These are phyloP conservation scores for Peronosclerospora sorghi DNA, from an alignment of 352 stramenopile species.

Conservation along the genomic window DNA sequence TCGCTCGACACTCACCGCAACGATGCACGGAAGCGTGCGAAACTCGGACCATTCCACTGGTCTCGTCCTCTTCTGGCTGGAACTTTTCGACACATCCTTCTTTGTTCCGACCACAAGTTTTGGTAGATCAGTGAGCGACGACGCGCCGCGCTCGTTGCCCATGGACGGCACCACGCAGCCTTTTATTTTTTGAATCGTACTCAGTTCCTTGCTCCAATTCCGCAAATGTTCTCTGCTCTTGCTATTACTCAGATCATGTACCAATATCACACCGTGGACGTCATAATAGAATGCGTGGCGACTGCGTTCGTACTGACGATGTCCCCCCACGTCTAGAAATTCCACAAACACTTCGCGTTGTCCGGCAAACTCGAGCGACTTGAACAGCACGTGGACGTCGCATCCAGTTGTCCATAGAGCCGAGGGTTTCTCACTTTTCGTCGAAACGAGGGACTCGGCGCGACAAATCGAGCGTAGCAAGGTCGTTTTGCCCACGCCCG, in stretches of 20 bases:
- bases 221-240: slow-evolving; percentile 65
- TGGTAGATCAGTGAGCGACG: slow-evolving; percentile 37
- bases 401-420: slow-evolving; percentile 75
- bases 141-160: slow-evolving; percentile 18
- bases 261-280: slow-evolving; percentile 71
- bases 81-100: slow-evolving; percentile 30
- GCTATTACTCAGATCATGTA: slow-evolving; percentile 70
- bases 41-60: slow-evolving; percentile 27
- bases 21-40: slow-evolving; percentile 36
- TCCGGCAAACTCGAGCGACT: slow-evolving; percentile 8
- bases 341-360: slow-evolving; percentile 66
- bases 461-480: slow-evolving; percentile 56
- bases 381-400: slow-evolving; percentile 65
- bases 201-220: slow-evolving; percentile 48
- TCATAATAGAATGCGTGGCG: slow-evolving; percentile 73
- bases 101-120: slow-evolving; percentile 82
- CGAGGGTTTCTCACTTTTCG: slow-evolving; percentile 8
- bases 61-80: slow-evolving; percentile 15
- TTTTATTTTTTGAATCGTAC: slow-evolving; percentile 31
- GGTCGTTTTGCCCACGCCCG: slow-evolving; percentile 75
- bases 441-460: slow-evolving; percentile 3
- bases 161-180: slow-evolving; percentile 39
- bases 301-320: slow-evolving; percentile 75
- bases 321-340: slow-evolving; percentile 76
- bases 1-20: slow-evolving; percentile 50